Percentiles rank a stretch among this genome's conserved stretches.
Evolutionary conservation across 352 stramenopile genomes (phyloP).

Genomic region (Thraustotheca clavata): DNA sequence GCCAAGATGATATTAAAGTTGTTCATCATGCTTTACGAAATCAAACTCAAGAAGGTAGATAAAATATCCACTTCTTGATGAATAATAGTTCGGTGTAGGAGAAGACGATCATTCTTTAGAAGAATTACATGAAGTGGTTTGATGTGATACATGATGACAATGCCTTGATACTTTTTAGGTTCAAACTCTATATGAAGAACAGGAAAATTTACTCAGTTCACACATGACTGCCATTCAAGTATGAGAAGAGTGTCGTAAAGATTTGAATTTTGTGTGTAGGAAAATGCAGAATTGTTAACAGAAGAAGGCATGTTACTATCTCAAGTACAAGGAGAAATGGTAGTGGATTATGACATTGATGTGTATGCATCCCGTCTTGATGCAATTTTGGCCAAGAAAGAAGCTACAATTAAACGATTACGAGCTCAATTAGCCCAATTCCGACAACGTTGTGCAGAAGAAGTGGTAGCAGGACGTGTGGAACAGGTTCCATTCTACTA

Average conservation of each 20-base stretch:
- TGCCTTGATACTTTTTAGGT: slow-evolving; percentile 32
- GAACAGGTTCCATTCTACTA: slow-evolving; percentile 17
- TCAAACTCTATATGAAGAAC: slow-evolving; percentile 92
- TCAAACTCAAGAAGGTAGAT: slow-evolving; percentile 25
- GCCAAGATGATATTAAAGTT: slow-evolving; percentile 48
- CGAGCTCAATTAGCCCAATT: slow-evolving; percentile 78
- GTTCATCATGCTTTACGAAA: slow-evolving; percentile 44
- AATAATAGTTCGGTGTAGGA: slow-evolving; percentile 20
- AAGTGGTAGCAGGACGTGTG: slow-evolving; percentile 58
- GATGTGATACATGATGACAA: background rate
- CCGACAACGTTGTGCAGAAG: slow-evolving; percentile 63
- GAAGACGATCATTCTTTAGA: slow-evolving; percentile 30
- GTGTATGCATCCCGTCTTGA: slow-evolving; percentile 88
- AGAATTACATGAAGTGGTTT: slow-evolving; percentile 57
- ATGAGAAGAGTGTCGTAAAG: background rate
- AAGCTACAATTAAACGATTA: slow-evolving; percentile 76
- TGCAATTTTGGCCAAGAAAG: slow-evolving; percentile 91
- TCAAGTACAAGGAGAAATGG: slow-evolving; percentile 77
- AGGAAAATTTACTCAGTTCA: slow-evolving; percentile 92
- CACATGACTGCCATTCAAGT: slow-evolving; percentile 96
- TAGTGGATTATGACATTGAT: slow-evolving; percentile 93
- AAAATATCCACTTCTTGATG: background rate
- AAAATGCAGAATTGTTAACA: slow-evolving; percentile 95
- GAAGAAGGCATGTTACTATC: slow-evolving; percentile 89
- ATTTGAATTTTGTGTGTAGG: slow-evolving; percentile 36